Evolutionary conservation across 106 monocot species (phyloP).

Genomic region (Alisma plantagoaquatica): DNA sequence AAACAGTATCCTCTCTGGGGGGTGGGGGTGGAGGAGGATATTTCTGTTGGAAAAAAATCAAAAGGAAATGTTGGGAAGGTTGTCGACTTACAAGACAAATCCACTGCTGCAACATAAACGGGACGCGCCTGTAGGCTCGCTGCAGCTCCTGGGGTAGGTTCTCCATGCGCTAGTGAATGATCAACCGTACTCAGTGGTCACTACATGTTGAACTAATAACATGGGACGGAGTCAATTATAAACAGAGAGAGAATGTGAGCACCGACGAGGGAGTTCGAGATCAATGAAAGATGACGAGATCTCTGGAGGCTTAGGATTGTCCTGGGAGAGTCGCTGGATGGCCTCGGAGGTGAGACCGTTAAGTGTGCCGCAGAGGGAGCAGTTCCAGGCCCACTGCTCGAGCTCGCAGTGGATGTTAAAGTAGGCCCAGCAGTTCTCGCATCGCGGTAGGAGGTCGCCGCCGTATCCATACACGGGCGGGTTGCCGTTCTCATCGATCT

Average conservation of each 20-base stretch:
- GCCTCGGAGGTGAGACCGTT: conserved; percentile 53
- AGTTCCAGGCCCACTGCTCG: conserved; percentile 91
- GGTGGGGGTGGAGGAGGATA: too few species aligned
- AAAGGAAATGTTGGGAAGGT: background rate
- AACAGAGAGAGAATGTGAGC: too few species aligned
- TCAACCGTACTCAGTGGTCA: too few species aligned
- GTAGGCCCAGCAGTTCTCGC: conserved; percentile 95
- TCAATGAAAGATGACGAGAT: conserved; percentile 87
- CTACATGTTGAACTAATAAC: too few species aligned
- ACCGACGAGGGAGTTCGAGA: conserved; percentile 58
- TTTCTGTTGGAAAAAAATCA: background rate
- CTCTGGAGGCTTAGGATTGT: conserved; percentile 40
- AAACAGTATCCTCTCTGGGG: too few species aligned
- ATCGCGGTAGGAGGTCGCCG: conserved; percentile 76
- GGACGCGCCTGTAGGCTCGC: conserved; percentile 50
- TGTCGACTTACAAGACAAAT: conserved; percentile 89
- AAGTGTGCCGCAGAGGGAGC: conserved; percentile 71
- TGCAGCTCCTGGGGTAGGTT: too few species aligned
- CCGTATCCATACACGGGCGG: conserved; percentile 34
- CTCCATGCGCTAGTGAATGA: too few species aligned
- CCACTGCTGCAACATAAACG: conserved; percentile 89
- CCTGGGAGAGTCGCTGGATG: conserved; percentile 42
- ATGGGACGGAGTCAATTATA: too few species aligned
- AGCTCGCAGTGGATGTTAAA: conserved; percentile 88
- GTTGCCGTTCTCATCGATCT: conserved; percentile 48